Evolutionary conservation across 495 filamentous ascomycete genomes (phyloP).

Genomic region (Clavariopsis aquatica): DNA sequence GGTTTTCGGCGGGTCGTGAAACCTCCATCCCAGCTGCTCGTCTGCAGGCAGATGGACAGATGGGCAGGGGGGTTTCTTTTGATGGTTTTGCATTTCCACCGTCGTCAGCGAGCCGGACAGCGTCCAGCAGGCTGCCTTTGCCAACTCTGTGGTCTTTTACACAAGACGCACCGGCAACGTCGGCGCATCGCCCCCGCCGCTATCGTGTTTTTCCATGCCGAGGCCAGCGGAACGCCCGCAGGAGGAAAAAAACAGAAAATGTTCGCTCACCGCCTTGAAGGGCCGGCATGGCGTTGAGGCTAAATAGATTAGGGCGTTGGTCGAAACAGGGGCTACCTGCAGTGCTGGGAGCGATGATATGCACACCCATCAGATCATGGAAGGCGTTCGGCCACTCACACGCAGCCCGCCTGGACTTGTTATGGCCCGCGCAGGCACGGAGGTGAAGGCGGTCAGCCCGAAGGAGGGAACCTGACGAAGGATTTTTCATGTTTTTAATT

Average conservation of each 20-base stretch:
- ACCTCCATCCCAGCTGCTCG: slow-evolving; percentile 14
- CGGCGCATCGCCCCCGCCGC: too few species aligned
- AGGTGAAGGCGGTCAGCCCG: slow-evolving; percentile 14
- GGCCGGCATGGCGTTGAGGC: slow-evolving; percentile 33
- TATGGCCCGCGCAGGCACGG: slow-evolving; percentile 5
- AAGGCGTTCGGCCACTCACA: neutral
- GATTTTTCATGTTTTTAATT: neutral
- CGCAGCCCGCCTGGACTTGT: neutral
- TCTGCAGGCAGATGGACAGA: slow-evolving; percentile 21
- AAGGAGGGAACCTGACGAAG: neutral
- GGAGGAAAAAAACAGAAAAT: slow-evolving; percentile 21
- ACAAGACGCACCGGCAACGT: too few species aligned
- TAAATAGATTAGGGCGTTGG: slow-evolving; percentile 29
- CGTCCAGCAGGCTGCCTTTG: neutral
- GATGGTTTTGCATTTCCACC: neutral
- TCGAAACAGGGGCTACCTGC: slow-evolving; percentile 25
- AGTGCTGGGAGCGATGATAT: slow-evolving; percentile 23
- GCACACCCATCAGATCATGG: slow-evolving; percentile 34
- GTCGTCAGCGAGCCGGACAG: neutral
- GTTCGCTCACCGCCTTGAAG: slow-evolving; percentile 28
- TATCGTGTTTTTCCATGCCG: neutral
- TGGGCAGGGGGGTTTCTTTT: slow-evolving; percentile 17
- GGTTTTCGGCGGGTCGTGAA: slow-evolving; percentile 19
- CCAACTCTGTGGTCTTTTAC: too few species aligned
- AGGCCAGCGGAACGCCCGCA: neutral